A percentile compares a stretch with the other conserved stretches of the same genome.
Conservation (phyloP, 1,139 yeast species). For the Geotrichum klebahnii region DNA sequence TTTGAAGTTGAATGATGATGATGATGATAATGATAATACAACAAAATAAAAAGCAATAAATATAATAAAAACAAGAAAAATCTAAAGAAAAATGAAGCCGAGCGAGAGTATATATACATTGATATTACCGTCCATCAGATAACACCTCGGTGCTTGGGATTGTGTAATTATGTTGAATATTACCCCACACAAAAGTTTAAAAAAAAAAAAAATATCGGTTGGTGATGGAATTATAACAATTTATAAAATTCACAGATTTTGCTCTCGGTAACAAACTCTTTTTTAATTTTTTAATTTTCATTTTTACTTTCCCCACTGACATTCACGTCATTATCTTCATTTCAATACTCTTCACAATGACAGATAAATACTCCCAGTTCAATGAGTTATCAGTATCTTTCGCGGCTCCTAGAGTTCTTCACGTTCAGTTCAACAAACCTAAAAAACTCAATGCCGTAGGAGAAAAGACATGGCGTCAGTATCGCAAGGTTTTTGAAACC, state of each 20-base stretch:
- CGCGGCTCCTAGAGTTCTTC: conserved; percentile 48
- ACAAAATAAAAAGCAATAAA: background rate
- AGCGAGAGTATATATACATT: background rate
- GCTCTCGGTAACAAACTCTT: too few species aligned
- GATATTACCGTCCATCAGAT: background rate
- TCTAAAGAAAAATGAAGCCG: too few species aligned
- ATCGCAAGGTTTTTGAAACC: conserved; percentile 46
- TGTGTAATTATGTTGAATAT: too few species aligned
- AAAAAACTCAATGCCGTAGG: conserved; percentile 57
- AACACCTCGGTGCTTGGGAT: background rate
- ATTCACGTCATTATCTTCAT: background rate
- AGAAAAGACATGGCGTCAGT: conserved; percentile 43
- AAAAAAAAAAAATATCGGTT: too few species aligned
- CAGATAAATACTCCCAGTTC: conserved; percentile 14
- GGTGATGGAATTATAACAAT: too few species aligned
- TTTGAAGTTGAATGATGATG: background rate
- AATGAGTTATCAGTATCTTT: conserved; percentile 22
- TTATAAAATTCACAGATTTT: too few species aligned
- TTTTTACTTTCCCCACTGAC: background rate
- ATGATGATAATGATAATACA: background rate
- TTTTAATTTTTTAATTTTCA: background rate
- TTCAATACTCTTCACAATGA: background rate
- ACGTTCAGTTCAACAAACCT: conserved; percentile 64
- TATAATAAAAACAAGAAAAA: too few species aligned
- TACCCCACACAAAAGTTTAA: too few species aligned